Percentiles rank a stretch among this genome's conserved stretches.
phyloP scores from a whole-genome alignment of 345 rosid species.

The Carallia pectinifolia region DNA sequence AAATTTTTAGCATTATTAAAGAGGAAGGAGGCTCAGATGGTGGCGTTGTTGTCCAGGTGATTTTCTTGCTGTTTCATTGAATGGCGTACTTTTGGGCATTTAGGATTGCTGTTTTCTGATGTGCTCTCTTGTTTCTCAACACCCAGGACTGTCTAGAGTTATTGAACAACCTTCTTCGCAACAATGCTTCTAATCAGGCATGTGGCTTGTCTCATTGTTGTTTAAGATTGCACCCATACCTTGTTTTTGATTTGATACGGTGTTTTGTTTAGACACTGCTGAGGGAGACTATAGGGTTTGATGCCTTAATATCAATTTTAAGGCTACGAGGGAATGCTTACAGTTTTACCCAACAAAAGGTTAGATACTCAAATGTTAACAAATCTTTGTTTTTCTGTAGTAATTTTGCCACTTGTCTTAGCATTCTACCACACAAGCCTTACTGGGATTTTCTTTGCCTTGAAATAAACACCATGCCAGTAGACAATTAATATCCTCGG shows the following conservation, averaged over 20 bases:
- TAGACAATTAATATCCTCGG: slow-evolving; percentile 94
- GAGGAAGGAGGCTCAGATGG: slow-evolving; percentile 99
- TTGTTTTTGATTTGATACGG: slow-evolving; percentile 29
- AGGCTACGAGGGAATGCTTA: slow-evolving; percentile 75
- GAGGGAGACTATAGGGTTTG: slow-evolving; percentile 95
- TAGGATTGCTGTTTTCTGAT: background rate
- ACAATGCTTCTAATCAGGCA: slow-evolving; percentile 88
- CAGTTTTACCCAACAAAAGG: slow-evolving; percentile 96
- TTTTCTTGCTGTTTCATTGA: background rate
- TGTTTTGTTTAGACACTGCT: slow-evolving; percentile 56
- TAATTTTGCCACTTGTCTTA: background rate
- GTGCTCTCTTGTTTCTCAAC: slow-evolving; percentile 14
- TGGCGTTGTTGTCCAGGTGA: slow-evolving; percentile 98
- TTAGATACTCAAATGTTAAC: slow-evolving; percentile 47
- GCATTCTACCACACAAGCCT: slow-evolving; percentile 26
- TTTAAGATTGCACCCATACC: slow-evolving; percentile 2
- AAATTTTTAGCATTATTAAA: slow-evolving; percentile 81
- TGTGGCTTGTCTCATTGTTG: slow-evolving; percentile 18
- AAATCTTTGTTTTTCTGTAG: background rate
- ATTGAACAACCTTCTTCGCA: slow-evolving; percentile 86
- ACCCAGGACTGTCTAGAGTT: slow-evolving; percentile 87
- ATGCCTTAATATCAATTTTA: slow-evolving; percentile 66
- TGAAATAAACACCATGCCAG: slow-evolving; percentile 62
- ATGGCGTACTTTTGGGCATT: background rate
- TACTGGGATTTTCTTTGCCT: slow-evolving; percentile 39